These are phyloP conservation scores for Kodamaea neixiangensis DNA, from an alignment of 805 yeast species.

Conservation along the genomic window DNA sequence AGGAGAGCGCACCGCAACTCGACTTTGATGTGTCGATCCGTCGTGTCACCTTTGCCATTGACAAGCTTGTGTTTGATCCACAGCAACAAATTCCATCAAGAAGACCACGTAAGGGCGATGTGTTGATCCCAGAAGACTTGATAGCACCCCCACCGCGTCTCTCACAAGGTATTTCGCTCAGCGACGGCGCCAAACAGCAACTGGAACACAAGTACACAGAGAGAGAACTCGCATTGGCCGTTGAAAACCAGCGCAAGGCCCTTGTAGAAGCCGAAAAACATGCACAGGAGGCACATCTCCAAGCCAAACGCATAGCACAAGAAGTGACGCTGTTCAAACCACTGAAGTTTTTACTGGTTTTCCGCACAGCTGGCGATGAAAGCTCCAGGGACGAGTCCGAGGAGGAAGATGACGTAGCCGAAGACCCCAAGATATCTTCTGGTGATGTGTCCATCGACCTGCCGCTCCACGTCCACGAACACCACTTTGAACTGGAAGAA, in stretches of 20 bases:
- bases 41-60: conserved; percentile 79
- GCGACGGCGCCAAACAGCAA: conserved; percentile 27
- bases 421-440: not conserved
- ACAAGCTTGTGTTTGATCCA: conserved; percentile 63
- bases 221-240: conserved; percentile 54
- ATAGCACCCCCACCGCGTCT: conserved; percentile 62
- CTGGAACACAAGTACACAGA: conserved; percentile 36
- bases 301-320: conserved; percentile 68
- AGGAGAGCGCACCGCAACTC: conserved; percentile 29
- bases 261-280: conserved; percentile 65
- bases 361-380: conserved; percentile 11
- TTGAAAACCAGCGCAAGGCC: conserved; percentile 58
- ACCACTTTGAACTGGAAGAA: conserved; percentile 43
- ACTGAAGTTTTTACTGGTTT: conserved; percentile 21
- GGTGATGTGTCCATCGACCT: conserved; percentile 59
- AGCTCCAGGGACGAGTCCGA: conserved; percentile 19
- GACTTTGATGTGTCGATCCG: conserved; percentile 3
- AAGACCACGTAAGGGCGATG: conserved; percentile 55
- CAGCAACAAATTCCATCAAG: conserved; percentile 65
- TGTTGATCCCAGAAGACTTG: conserved; percentile 62
- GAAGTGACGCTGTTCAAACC: conserved; percentile 53
- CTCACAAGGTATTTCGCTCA: conserved; percentile 65
- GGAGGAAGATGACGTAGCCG: conserved; percentile 19
- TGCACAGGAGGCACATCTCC: conserved; percentile 72
- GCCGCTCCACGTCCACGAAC: conserved; percentile 65